These are phyloP conservation scores for Rubus parviflorus DNA, from an alignment of 306 rosid genomes.

Conservation along the genomic window DNA sequence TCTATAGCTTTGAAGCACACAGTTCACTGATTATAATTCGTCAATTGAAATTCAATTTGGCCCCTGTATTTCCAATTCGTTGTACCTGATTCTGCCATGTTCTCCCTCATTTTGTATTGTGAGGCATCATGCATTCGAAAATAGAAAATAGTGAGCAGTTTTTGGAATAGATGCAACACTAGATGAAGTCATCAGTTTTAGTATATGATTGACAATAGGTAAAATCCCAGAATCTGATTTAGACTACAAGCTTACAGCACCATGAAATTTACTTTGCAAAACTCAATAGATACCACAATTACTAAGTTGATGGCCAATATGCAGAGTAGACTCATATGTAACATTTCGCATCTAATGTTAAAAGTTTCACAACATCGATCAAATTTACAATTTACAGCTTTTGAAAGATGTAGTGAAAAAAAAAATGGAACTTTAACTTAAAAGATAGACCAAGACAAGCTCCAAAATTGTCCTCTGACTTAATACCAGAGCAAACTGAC, in stretches of 20 bases:
- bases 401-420: background rate
- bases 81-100: background rate
- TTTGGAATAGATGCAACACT: background rate
- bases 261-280: background rate
- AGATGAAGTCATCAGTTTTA: background rate
- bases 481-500: background rate
- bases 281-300: background rate
- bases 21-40: background rate
- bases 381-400: background rate
- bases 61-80: background rate
- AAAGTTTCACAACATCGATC: background rate
- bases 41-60: background rate
- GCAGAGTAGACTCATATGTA: background rate
- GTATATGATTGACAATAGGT: background rate
- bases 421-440: background rate
- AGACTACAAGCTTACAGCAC: background rate
- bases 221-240: too few species aligned
- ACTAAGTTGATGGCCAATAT: background rate
- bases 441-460: background rate
- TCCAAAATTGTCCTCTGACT: background rate
- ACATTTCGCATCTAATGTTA: background rate
- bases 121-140: background rate
- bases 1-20: background rate
- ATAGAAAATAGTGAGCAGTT: background rate
- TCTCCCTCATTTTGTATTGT: background rate